Base-by-base conservation (phyloP, 208 protist genomes). In the Naegleria gruberi region DNA sequence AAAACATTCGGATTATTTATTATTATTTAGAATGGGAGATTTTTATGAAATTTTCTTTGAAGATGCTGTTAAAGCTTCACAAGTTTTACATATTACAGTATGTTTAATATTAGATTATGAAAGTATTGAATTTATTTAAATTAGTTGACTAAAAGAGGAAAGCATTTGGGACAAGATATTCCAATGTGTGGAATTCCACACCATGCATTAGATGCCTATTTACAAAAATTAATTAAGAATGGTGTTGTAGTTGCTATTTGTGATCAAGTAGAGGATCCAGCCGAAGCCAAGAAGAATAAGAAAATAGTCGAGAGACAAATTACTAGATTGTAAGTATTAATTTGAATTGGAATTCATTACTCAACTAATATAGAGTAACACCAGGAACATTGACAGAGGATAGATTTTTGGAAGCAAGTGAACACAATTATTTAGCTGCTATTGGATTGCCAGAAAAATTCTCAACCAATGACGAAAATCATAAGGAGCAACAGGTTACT, bases 41-140 rank as follows among this genome's bases (percentile, higher is more conserved):
- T 93, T 93, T 51, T 93, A 93, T 91, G 92, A 93, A 87, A 92
- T 93, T 47, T 92, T 93, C 65, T 57, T 86, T 89, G 57, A 93
- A n/a, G 92, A 93, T 93, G 92, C 92, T n/a, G 82, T 91, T 19
- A 40, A 17, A 40, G 91, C 86, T 12, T 89, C 91, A 45, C 46
- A 82, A 57, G 7, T 93, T 41, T 43, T 93, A 55, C 37, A 92
- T 51, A 93, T 93, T 45, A 89, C 91, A 45, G 90, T 92, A 92
- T 23, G 46, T 65, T 30, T 85, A 65, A 30, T 65, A 65, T 65
- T 65, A 23, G 2, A 55, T 40, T 5, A 46, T 40, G 47, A 46
- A 26, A 90, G 17, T 34, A 41, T 90, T 46, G 89, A 45, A 42
- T 57, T 88, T 90, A 40, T 89, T 86, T 82, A 23, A n/a, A 81